Evolutionary conservation across 1,284 basidiomycete species (phyloP).

Genomic region (Sanghuangporus sanghuang): DNA sequence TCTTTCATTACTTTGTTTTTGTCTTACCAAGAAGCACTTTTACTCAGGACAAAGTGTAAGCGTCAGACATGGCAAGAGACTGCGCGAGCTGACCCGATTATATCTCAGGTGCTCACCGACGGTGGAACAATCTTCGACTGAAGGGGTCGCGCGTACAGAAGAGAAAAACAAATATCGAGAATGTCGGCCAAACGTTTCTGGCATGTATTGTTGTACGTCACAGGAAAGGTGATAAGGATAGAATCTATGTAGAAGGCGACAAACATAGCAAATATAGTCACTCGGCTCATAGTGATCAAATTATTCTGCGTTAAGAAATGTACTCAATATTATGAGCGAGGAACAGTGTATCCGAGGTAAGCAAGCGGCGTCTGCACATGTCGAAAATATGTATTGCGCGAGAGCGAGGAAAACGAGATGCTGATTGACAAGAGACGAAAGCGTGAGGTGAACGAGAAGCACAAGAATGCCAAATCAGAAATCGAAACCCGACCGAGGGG

Average conservation of each 20-base stretch:
- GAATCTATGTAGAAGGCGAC: too few relatives aligned
- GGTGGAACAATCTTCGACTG: not conserved
- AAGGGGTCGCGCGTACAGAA: not conserved
- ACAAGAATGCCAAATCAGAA: not conserved
- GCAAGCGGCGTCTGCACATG: too few relatives aligned
- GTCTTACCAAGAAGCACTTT: not conserved
- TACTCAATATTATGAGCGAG: too few relatives aligned
- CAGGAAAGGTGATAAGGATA: too few relatives aligned
- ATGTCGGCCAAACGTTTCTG: too few relatives aligned
- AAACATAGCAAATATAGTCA: too few relatives aligned
- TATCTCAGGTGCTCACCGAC: not conserved
- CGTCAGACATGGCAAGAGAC: not conserved
- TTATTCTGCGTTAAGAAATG: too few relatives aligned
- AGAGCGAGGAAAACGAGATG: not conserved
- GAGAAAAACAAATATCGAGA: too few relatives aligned
- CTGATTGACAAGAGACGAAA: not conserved
- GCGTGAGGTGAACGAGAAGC: not conserved
- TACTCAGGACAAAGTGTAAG: slow-evolving; percentile 1
- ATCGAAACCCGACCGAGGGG: not conserved
- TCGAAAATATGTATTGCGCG: not conserved
- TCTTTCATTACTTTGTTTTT: not conserved
- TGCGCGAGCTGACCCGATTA: too few relatives aligned
- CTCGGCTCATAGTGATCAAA: too few relatives aligned
- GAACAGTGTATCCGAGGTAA: too few relatives aligned
- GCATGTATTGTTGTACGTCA: too few relatives aligned